These are phyloP conservation scores for Coffea humblotiana DNA, from an alignment of 305 asterid genomes.

Conservation along the genomic window DNA sequence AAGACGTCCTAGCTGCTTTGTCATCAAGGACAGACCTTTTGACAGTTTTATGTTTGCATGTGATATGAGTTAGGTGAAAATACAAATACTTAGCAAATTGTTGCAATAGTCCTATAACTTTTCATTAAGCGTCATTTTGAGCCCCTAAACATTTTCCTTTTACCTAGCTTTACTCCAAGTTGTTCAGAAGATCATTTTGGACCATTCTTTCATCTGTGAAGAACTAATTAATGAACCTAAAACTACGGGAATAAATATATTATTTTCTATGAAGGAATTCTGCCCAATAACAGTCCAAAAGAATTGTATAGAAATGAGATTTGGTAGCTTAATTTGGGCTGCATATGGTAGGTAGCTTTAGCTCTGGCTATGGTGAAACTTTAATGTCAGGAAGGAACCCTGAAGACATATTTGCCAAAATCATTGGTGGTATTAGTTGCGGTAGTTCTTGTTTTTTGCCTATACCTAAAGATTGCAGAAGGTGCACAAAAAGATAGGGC, in stretches of 20 bases:
- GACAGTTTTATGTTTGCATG: constrained; percentile 40
- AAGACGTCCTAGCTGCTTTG: constrained; percentile 13
- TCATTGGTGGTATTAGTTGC: not conserved
- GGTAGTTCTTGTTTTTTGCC: constrained; percentile 12
- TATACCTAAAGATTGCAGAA: constrained; percentile 7
- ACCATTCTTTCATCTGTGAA: not conserved
- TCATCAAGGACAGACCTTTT: constrained; percentile 36
- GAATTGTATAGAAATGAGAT: not conserved
- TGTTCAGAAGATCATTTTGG: no score
- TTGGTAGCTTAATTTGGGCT: not conserved
- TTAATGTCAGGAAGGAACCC: not conserved
- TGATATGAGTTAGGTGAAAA: constrained; percentile 42
- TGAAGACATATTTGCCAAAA: not conserved
- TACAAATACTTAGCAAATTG: not conserved
- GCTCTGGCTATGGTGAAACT: constrained; percentile 12
- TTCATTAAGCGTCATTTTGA: not conserved
- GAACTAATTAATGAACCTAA: no score
- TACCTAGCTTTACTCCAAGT: no score
- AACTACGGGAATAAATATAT: no score
- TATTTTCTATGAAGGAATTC: not conserved
- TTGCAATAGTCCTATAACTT: not conserved
- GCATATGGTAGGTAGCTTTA: not conserved
- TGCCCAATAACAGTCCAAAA: constrained; percentile 3
- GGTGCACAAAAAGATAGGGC: constrained; percentile 14
- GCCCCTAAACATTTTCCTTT: not conserved